Evolutionary conservation across 140 eudicot genomes (phyloP), one percentile per base, ranked within the genome.

Genomic region (Anethum foeniculum): DNA sequence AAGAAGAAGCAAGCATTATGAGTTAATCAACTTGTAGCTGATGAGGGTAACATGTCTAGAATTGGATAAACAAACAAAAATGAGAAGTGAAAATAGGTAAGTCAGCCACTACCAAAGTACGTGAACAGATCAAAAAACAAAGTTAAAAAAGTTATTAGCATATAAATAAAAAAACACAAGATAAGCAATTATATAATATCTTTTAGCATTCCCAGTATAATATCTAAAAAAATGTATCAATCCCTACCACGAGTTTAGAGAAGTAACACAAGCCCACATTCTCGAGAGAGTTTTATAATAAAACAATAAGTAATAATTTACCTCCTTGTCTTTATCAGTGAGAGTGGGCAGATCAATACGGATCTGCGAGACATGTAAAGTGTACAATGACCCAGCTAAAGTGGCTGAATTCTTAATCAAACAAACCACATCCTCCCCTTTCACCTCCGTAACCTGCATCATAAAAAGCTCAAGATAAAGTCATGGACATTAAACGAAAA

Each of bases 271-370:
- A 34, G 74, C 9, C 32, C 74, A 27, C 38, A 67, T 30, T 28
- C 38, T 67, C 39, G 4, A 30, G 19, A 39, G 39, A 34, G 74
- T 39, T 67, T 30, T 30, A 27, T 34, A 67, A 67, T 34, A 15
- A 8, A 67, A n/a, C 62, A 18, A 52, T 49, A 38, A 36, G 79
- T 58, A 25, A 56, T 39, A 28, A 54, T 84, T 83, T 58, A 92
- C 97, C 95, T 87, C 90, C 84, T 92, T 92, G 82, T 95, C 99
- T 82, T 90, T 85, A 71, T 87, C 97, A 3, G 97, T 83, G 47
- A 95, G 97, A 47, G 99, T 95, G 47, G 99, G 99, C 52, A 90
- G 82, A 79, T 95, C 97, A 69, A 95, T 95, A 79, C 74, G 99
- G 81, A 95, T 83, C 79, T 95, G 99, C 65, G 99, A 92, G 62